These are phyloP conservation scores for Emmonsiellopsis sp. DNA, from an alignment of 2,329 filamentous ascomycete species.

Conservation along the genomic window DNA sequence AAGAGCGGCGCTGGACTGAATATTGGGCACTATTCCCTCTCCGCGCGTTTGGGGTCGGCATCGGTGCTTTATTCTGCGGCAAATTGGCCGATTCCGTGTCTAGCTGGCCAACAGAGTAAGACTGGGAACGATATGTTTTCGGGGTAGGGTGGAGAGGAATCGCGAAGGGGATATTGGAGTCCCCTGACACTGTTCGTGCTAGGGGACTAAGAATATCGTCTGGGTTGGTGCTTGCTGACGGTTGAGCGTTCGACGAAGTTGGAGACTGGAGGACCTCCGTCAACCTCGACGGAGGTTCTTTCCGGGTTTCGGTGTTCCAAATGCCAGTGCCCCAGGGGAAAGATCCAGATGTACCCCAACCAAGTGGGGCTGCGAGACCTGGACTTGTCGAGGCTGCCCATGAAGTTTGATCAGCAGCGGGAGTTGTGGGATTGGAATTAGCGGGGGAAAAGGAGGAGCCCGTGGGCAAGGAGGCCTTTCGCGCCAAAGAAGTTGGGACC, in stretches of 20 bases:
- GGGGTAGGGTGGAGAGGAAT: slow-evolving; percentile 83
- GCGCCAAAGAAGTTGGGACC: slow-evolving; percentile 56
- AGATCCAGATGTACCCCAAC: slow-evolving; percentile 35
- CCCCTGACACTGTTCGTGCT: slow-evolving; percentile 34
- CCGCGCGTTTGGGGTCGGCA: slow-evolving; percentile 22
- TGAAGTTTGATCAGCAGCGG: slow-evolving; percentile 53
- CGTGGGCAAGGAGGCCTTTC: slow-evolving; percentile 65
- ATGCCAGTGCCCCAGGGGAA: slow-evolving; percentile 75
- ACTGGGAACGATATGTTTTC: slow-evolving; percentile 90
- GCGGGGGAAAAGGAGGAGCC: slow-evolving; percentile 69
- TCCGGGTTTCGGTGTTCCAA: slow-evolving; percentile 65
- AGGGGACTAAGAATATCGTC: slow-evolving; percentile 43
- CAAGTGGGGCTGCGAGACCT: slow-evolving; percentile 29
- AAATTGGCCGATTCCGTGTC: slow-evolving; percentile 51
- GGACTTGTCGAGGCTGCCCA: slow-evolving; percentile 33
- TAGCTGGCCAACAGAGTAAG: slow-evolving; percentile 87
- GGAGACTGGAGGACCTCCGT: slow-evolving; percentile 68
- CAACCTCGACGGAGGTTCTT: slow-evolving; percentile 64
- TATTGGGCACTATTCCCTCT: slow-evolving; percentile 40
- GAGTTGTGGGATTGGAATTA: slow-evolving; percentile 71
- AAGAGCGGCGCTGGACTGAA: slow-evolving; percentile 70
- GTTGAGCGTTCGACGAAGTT: slow-evolving; percentile 49
- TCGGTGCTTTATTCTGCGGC: slow-evolving; percentile 23
- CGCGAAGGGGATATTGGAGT: slow-evolving; percentile 64
- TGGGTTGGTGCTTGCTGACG: slow-evolving; percentile 43